Conservation (phyloP, 2,329 filamentous ascomycete genomes). For the Rhynchosporium secalis region DNA sequence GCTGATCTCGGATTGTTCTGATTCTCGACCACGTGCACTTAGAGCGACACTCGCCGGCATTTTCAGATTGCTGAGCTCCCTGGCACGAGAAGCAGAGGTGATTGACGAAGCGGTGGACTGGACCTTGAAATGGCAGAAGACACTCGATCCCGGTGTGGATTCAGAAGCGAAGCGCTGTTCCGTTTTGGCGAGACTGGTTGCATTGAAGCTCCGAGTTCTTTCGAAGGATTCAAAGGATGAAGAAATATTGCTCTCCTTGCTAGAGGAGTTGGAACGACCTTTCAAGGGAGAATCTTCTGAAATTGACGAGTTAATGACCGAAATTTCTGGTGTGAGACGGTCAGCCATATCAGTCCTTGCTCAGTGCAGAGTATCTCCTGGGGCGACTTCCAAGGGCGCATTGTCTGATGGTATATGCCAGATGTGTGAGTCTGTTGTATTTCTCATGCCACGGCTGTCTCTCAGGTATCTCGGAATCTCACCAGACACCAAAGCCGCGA, state of each 20-base stretch:
- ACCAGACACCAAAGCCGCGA: constrained; percentile 50
- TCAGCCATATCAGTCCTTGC: constrained; percentile 52
- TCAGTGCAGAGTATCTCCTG: constrained; percentile 23
- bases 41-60: constrained; percentile 32
- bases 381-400: background rate
- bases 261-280: constrained; percentile 57
- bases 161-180: constrained; percentile 46
- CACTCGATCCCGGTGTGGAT: constrained; percentile 27
- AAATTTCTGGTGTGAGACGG: constrained; percentile 56
- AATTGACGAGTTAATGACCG: constrained; percentile 60
- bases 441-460: constrained; percentile 60
- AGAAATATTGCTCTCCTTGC: constrained; percentile 48
- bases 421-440: constrained; percentile 56
- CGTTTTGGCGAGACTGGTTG: constrained; percentile 55
- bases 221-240: constrained; percentile 44
- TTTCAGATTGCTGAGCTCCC: constrained; percentile 53
- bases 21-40: constrained; percentile 23
- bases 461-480: constrained; percentile 62
- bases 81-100: constrained; percentile 49
- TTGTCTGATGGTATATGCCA: constrained; percentile 33
- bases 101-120: constrained; percentile 56
- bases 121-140: constrained; percentile 47
- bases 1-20: constrained; percentile 25
- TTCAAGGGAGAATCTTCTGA: constrained; percentile 60
- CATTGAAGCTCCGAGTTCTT: constrained; percentile 52